A percentile compares a stretch with the other conserved stretches of the same genome.
Conservation (phyloP, 2,329 filamentous ascomycete species). For the Penicillium fuscoglaucum region DNA sequence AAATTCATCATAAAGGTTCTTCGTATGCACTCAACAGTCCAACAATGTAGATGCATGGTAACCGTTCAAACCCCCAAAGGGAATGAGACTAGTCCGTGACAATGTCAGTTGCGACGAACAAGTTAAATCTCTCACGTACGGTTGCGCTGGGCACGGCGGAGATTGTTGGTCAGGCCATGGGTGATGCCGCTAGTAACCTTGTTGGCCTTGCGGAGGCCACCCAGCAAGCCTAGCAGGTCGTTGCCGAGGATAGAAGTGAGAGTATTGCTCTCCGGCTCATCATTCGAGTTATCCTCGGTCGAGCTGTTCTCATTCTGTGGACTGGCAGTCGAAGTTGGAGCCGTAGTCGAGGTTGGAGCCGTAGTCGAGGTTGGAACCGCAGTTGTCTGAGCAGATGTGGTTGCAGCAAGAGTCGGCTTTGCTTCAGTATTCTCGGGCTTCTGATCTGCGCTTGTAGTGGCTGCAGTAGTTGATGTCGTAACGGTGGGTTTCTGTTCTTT, state of each 20-base stretch:
- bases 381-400: not conserved
- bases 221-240: slow-evolving; percentile 4
- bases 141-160: not conserved
- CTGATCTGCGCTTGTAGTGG: not conserved
- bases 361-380: not conserved
- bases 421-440: not conserved
- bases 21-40: not conserved
- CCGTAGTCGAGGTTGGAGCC: not conserved
- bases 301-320: not conserved
- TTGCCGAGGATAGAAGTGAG: not conserved
- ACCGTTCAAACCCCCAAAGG: not conserved
- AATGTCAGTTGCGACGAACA: no score
- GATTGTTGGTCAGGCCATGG: not conserved
- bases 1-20: not conserved
- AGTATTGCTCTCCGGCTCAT: not conserved
- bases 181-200: not conserved
- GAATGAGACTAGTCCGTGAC: not conserved
- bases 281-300: not conserved
- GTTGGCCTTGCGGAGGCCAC: slow-evolving; percentile 5
- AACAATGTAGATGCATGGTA: not conserved
- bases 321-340: not conserved
- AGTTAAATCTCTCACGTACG: not conserved
- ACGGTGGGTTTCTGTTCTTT: not conserved
- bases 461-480: not conserved
- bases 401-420: not conserved